phyloP scores from a whole-genome alignment of 257 asterid species.

The Nicotiana benthamiana region DNA sequence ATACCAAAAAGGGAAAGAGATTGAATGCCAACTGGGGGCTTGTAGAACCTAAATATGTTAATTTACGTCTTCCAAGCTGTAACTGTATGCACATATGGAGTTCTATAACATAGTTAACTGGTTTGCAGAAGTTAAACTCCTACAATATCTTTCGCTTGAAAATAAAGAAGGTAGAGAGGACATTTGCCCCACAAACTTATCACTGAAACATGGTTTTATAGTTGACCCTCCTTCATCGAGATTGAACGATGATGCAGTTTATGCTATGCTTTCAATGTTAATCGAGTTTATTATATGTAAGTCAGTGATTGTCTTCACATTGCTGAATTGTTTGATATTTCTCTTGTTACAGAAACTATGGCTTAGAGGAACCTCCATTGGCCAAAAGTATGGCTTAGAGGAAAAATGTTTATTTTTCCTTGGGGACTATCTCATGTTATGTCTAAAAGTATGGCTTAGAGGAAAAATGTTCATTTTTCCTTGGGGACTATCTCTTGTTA shows the following conservation, averaged over 20 bases:
- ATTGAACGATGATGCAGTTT: neutral
- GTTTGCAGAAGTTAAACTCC: neutral
- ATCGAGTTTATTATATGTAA: neutral
- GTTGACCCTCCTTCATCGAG: neutral
- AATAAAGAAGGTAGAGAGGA: neutral
- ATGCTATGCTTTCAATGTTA: neutral
- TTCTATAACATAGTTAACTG: neutral
- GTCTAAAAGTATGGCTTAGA: neutral
- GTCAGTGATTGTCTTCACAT: neutral
- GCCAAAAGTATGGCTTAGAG: too few relatives aligned
- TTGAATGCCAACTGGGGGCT: neutral
- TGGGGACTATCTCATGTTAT: neutral
- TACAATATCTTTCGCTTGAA: neutral
- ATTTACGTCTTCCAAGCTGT: neutral
- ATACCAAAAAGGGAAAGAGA: neutral
- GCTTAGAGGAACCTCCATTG: too few relatives aligned
- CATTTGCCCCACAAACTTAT: neutral
- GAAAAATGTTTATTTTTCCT: neutral
- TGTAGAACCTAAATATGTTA: neutral
- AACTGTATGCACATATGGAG: neutral
- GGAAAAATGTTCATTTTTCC: neutral
- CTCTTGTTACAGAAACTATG: too few relatives aligned
- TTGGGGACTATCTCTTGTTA: neutral
- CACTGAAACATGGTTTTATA: neutral
- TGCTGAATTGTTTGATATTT: neutral